Evolutionary conservation across 768 basidiomycete species (phyloP).

Genomic region (Rubroboletus satanas): DNA sequence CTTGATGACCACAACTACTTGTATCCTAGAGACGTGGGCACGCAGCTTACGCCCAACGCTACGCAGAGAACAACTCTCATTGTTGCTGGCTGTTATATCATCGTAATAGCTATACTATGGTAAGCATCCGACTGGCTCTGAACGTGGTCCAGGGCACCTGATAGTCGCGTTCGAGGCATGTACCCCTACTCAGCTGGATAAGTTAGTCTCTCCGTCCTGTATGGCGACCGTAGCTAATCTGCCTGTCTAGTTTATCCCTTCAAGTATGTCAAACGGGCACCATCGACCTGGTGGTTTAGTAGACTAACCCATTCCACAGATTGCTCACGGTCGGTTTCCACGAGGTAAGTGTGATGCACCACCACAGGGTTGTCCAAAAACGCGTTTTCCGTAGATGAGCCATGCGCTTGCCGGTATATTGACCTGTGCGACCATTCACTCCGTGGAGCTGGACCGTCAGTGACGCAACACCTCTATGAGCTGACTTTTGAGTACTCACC

Average conservation of each 20-base stretch:
- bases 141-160: background rate
- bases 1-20: constrained; percentile 19
- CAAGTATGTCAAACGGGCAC: constrained; percentile 59
- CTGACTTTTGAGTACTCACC: constrained; percentile 9
- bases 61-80: constrained; percentile 78
- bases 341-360: constrained; percentile 48
- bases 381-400: constrained; percentile 58
- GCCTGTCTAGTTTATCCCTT: constrained; percentile 72
- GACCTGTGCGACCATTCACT: constrained; percentile 83
- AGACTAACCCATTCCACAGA: constrained; percentile 37
- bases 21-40: constrained; percentile 24
- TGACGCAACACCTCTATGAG: constrained; percentile 7
- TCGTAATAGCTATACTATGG: constrained; percentile 80
- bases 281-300: background rate
- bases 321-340: constrained; percentile 86
- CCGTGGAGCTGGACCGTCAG: constrained; percentile 84
- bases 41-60: constrained; percentile 55
- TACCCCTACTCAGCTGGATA: constrained; percentile 66
- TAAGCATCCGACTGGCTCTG: constrained; percentile 30
- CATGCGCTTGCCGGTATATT: constrained; percentile 77
- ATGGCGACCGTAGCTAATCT: constrained; percentile 9
- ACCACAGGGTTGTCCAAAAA: background rate
- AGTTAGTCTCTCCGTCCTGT: constrained; percentile 46
- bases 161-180: constrained; percentile 52
- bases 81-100: constrained; percentile 70